These are phyloP conservation scores for Alternaria arborescens DNA, from an alignment of 2,329 filamentous ascomycete species.

Conservation along the genomic window DNA sequence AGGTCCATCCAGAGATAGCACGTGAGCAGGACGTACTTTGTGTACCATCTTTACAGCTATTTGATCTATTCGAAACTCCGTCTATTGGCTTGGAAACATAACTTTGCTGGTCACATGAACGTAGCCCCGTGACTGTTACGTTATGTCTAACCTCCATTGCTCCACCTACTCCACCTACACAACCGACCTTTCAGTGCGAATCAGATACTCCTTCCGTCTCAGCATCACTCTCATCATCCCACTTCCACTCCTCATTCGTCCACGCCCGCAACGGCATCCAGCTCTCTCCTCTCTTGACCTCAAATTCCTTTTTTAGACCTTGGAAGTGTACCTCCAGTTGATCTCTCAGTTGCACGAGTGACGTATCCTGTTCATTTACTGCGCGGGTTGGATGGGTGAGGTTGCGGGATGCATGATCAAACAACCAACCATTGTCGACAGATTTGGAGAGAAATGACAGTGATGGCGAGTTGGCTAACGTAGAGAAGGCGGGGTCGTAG, in stretches of 20 bases:
- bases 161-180: not conserved
- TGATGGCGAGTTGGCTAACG: not conserved
- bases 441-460: not conserved
- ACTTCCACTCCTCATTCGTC: not conserved
- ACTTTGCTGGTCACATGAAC: not conserved
- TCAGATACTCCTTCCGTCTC: not conserved
- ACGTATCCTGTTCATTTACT: not conserved
- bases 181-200: not conserved
- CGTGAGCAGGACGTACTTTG: not conserved
- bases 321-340: constrained; percentile 8
- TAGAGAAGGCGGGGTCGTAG: not conserved
- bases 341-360: not conserved
- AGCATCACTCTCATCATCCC: not conserved
- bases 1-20: not conserved
- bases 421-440: not conserved
- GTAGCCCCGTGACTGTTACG: not conserved
- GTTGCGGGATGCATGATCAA: not conserved
- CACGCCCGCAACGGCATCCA: constrained; percentile 14
- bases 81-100: not conserved
- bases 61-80: not conserved
- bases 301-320: constrained; percentile 10
- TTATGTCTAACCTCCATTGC: not conserved
- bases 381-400: not conserved
- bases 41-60: not conserved
- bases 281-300: constrained; percentile 2